Evolutionary conservation across 164 flowering plant species (phyloP), one percentile per base, ranked within the genome.

Genomic region (Sextonia rubra): DNA sequence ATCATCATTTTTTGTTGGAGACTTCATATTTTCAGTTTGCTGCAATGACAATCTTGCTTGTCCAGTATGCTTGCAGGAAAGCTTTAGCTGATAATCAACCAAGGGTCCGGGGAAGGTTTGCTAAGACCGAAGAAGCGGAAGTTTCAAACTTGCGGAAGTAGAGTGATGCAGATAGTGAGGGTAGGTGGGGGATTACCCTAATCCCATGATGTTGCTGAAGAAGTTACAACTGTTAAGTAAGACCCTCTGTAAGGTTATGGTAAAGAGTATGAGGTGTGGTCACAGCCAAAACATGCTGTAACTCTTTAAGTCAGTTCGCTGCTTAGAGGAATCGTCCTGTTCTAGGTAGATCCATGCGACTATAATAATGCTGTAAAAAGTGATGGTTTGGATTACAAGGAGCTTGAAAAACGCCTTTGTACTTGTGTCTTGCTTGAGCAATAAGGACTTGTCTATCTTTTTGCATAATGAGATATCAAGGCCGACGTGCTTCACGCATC

Each of bases 21-120:
- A 25, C 67, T 24, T 64, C 67, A 15, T 18, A 26, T 26, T 27
- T 27, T 5, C 37, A 64, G 9, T 17, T 6, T 64, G 9, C 66
- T 64, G 18, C 2, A 64, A 61, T 61, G 64, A n/a, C 25, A 37
- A 37, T 37, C 11, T 64, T 14, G 44, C 32, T 71, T 63, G 78
- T 79, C 52, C 91, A 96, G 99, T 96, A 96, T 85, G 99, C 99
- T 56, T 96, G 99, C 85, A 89, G 99, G 89, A 96, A 96, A 82
- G 99, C 98, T 64, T 83, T 95, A 26, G 99, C 99, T 12, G 99
- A 95, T 81, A 93, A 84, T 75, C 99, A 96, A 75, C 99, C 99
- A 24, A 86, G 99, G 78, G 82, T 96, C 73, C 92, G 99, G 1
- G 99, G 99, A 76, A 86, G 99, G 83, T 96, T 96, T 80, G 99